These are phyloP conservation scores for Boletus mariae DNA, from an alignment of 1,284 basidiomycete genomes.

Conservation along the genomic window DNA sequence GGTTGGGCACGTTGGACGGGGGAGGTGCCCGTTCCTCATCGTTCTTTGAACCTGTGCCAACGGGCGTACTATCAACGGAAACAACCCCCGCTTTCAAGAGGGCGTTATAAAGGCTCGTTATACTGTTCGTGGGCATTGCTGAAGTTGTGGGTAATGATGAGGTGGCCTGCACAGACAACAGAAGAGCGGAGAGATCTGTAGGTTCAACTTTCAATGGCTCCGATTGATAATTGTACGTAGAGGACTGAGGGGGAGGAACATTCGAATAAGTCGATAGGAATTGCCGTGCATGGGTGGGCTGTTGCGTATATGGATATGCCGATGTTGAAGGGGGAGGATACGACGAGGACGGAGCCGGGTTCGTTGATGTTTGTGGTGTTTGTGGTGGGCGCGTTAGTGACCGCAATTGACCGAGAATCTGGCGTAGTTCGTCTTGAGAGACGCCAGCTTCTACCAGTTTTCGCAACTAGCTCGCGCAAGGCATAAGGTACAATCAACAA, in stretches of 20 bases:
- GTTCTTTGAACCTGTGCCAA: constrained; percentile 43
- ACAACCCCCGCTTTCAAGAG: constrained; percentile 75
- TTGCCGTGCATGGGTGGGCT: constrained; percentile 24
- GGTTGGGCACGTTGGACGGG: constrained; percentile 37
- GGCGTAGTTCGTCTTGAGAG: constrained; percentile 74
- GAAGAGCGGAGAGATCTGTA: constrained; percentile 28
- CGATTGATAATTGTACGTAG: constrained; percentile 22
- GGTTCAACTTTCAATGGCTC: constrained; percentile 31
- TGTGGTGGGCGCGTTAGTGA: constrained; percentile 49
- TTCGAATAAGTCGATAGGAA: constrained; percentile 19
- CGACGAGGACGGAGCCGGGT: constrained; percentile 19
- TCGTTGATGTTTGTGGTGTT: constrained; percentile 33
- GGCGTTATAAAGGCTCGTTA: constrained; percentile 60
- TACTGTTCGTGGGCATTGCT: constrained; percentile 38
- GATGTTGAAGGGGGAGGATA: constrained; percentile 29
- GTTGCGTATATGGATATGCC: constrained; percentile 32
- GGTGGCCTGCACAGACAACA: constrained; percentile 23
- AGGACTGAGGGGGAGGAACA: constrained; percentile 11
- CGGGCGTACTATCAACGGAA: constrained; percentile 49
- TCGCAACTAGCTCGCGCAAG: constrained; percentile 53
- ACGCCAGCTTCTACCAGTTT: constrained; percentile 75
- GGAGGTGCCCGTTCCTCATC: constrained; percentile 39
- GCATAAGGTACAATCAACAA: constrained; percentile 9
- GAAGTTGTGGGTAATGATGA: constrained; percentile 28
- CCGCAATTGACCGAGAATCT: constrained; percentile 77